Evolutionary conservation across 108 stramenopile species (phyloP).

Genomic region (Chaetoceros muelleri): DNA sequence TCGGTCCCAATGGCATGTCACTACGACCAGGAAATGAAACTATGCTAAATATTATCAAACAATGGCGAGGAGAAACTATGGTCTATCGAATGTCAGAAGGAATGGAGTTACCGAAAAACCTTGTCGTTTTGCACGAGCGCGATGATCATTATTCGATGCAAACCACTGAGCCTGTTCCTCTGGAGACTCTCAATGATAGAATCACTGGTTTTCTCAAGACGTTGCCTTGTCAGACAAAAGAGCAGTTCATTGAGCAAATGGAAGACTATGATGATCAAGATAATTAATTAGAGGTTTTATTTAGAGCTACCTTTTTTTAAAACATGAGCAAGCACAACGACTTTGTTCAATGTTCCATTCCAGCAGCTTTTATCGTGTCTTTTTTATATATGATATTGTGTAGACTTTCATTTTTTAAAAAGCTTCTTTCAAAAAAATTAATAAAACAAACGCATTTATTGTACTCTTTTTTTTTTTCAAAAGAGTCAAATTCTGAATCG

Average conservation of each 20-base stretch:
- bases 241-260: constrained; percentile 2
- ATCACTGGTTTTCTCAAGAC: background rate
- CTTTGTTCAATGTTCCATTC: no score
- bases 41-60: constrained; percentile 3
- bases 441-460: no score
- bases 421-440: no score
- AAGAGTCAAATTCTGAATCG: no score
- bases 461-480: no score
- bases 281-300: constrained; percentile 4
- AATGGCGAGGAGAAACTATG: background rate
- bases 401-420: no score
- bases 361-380: no score
- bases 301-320: no score
- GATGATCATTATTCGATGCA: constrained; percentile 5
- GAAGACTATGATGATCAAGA: constrained; percentile 5
- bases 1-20: constrained; percentile 3
- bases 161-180: background rate
- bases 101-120: background rate
- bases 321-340: no score
- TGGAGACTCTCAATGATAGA: background rate
- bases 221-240: background rate
- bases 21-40: constrained; percentile 3
- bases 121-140: constrained; percentile 4
- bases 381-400: no score
- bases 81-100: constrained; percentile 5